These are phyloP conservation scores for Raphanus hybrid DNA, from an alignment of 441 rosid species.

Conservation along the genomic window DNA sequence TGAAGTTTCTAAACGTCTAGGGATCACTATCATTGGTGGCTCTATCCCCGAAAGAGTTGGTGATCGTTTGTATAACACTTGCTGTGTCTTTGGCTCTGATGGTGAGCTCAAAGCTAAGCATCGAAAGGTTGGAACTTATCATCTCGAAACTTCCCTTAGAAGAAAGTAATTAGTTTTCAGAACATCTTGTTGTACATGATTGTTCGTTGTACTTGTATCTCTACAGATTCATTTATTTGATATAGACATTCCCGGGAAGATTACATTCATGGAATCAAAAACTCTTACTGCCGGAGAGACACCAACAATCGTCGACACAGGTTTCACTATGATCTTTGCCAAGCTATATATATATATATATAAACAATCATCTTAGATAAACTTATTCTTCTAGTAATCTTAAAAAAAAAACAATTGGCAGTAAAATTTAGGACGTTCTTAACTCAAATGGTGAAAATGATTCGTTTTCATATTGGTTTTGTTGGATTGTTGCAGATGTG, in stretches of 20 bases:
- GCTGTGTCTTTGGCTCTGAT: conserved; percentile 77
- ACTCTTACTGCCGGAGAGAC: conserved; percentile 88
- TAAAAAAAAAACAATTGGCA: too few species aligned
- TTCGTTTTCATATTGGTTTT: too few species aligned
- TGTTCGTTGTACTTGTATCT: too few species aligned
- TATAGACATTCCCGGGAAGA: conserved; percentile 97
- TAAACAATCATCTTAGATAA: too few species aligned
- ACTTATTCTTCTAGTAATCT: too few species aligned
- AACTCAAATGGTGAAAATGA: too few species aligned
- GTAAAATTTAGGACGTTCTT: too few species aligned
- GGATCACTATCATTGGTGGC: conserved; percentile 87
- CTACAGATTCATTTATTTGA: conserved; percentile 90
- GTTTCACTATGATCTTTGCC: conserved; percentile 40
- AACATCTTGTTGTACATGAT: too few species aligned
- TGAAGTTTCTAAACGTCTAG: conserved; percentile 65
- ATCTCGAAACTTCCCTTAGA: background rate
- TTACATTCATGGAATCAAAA: conserved; percentile 90
- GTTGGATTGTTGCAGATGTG: too few species aligned
- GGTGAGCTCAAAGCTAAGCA: conserved; percentile 88
- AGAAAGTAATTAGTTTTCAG: too few species aligned
- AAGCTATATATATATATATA: too few species aligned
- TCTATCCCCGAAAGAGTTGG: conserved; percentile 82
- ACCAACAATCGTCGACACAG: conserved; percentile 92
- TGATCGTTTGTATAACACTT: conserved; percentile 79
- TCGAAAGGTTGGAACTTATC: conserved; percentile 58